A percentile compares a stretch with the other conserved stretches of the same genome.
These are phyloP conservation scores for Pseudocercospora fuligena DNA, from an alignment of 2,329 filamentous ascomycete genomes.

Conservation along the genomic window DNA sequence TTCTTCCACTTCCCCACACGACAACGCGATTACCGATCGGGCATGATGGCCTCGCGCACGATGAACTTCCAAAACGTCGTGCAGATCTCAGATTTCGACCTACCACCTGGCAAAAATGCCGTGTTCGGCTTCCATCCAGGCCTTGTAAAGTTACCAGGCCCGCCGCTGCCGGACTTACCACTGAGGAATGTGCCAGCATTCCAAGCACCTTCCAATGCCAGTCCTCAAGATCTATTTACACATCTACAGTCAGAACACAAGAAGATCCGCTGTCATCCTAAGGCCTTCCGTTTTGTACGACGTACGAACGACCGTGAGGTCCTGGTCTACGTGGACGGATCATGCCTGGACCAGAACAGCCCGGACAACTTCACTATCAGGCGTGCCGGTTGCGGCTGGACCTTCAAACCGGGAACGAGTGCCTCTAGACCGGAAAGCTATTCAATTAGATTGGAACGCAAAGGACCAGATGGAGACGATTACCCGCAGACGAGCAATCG, in stretches of 20 bases:
- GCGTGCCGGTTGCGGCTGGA: slow-evolving; percentile 6
- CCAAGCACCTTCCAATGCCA: neutral
- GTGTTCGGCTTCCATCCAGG: too few species aligned
- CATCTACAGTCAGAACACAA: slow-evolving; percentile 6
- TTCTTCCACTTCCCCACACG: neutral
- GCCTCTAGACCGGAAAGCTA: neutral
- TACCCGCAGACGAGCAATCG: slow-evolving; percentile 13
- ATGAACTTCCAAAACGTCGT: neutral
- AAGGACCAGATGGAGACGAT: slow-evolving; percentile 1
- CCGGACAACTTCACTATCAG: neutral
- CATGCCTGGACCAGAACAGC: slow-evolving; percentile 8
- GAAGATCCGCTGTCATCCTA: neutral
- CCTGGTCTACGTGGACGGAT: slow-evolving; percentile 8
- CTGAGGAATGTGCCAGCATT: slow-evolving; percentile 2
- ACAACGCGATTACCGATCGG: neutral
- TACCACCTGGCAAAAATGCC: too few species aligned
- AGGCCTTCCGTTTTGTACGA: slow-evolving; percentile 2
- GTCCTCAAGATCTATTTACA: slow-evolving; percentile 7
- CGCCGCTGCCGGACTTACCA: neutral
- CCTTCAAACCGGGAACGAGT: neutral
- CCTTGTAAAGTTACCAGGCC: too few species aligned
- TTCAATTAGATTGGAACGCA: neutral
- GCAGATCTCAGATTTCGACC: too few species aligned
- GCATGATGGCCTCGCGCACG: neutral
- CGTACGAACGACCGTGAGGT: slow-evolving; percentile 6